Evolutionary conservation across 2,329 filamentous ascomycete species (phyloP).

Genomic region (Aschersonia sp.): DNA sequence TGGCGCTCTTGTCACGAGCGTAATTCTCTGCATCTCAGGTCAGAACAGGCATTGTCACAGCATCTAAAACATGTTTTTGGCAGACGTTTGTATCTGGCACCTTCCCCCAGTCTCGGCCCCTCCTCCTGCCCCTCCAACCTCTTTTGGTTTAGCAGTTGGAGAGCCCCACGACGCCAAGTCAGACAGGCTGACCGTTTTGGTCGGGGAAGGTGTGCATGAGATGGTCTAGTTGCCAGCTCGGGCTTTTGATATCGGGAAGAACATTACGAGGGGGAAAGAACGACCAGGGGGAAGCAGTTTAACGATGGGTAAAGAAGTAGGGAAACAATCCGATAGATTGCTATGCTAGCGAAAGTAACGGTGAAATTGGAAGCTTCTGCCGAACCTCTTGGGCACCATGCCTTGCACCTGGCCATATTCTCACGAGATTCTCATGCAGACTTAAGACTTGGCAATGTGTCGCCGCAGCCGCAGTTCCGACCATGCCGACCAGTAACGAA

Average conservation of each 20-base stretch:
- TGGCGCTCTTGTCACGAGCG: no score
- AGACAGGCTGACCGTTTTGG: neutral
- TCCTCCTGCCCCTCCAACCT: neutral
- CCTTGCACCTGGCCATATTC: neutral
- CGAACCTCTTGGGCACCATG: neutral
- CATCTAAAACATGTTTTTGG: no score
- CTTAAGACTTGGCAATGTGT: neutral
- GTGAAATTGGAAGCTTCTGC: neutral
- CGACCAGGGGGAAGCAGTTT: neutral
- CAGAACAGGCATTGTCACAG: no score
- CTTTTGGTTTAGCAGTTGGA: neutral
- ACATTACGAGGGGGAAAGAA: neutral
- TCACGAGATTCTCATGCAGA: neutral
- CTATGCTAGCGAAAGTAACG: no score
- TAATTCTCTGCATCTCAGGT: no score
- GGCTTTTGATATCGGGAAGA: neutral
- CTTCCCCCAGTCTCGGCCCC: no score
- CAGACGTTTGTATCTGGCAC: no score
- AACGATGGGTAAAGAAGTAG: neutral
- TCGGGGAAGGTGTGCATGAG: neutral
- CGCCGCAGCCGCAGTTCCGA: no score
- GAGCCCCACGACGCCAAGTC: neutral
- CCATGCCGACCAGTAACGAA: neutral
- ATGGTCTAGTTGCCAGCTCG: neutral
- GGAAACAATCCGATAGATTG: neutral